phyloP scores from a whole-genome alignment of 106 monocot genomes.

The Acanthochlamys bracteata region DNA sequence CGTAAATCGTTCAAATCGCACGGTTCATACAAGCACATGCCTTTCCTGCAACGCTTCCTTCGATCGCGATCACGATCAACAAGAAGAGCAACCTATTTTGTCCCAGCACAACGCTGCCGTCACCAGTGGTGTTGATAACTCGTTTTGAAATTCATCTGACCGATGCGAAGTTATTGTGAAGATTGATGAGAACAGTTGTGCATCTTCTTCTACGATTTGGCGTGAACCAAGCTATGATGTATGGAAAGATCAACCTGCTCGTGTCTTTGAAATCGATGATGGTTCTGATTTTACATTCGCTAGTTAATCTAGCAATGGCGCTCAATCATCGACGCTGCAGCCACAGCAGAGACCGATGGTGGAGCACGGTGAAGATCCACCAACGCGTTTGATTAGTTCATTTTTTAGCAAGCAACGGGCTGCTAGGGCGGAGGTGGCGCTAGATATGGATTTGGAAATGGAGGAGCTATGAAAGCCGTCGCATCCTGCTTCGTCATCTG shows the following conservation, averaged over 20 bases:
- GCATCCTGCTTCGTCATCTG: not conserved
- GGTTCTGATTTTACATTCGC: not conserved
- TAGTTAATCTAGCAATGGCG: not conserved
- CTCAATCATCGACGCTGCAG: not conserved
- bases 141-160: not conserved
- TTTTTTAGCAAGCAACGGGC: slow-evolving; percentile 36
- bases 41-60: slow-evolving; percentile 6
- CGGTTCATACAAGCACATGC: slow-evolving; percentile 21
- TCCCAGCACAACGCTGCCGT: slow-evolving; percentile 6
- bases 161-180: slow-evolving; percentile 35
- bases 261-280: not conserved
- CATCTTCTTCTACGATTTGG: not conserved
- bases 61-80: slow-evolving; percentile 9
- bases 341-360: not conserved
- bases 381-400: slow-evolving; percentile 32
- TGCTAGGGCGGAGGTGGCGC: slow-evolving; percentile 26
- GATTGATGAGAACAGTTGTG: slow-evolving; percentile 27
- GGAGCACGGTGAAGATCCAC: slow-evolving; percentile 18
- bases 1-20: slow-evolving; percentile 32
- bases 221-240: slow-evolving; percentile 18
- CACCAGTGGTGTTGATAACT: not conserved
- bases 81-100: slow-evolving; percentile 34
- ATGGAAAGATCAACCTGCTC: slow-evolving; percentile 14
- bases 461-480: slow-evolving; percentile 30
- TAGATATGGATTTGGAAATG: slow-evolving; percentile 65